Evolutionary conservation across 2,329 filamentous ascomycete species (phyloP), one percentile per base, ranked within the genome.

Genomic region (Ophiostoma triangulosporum): DNA sequence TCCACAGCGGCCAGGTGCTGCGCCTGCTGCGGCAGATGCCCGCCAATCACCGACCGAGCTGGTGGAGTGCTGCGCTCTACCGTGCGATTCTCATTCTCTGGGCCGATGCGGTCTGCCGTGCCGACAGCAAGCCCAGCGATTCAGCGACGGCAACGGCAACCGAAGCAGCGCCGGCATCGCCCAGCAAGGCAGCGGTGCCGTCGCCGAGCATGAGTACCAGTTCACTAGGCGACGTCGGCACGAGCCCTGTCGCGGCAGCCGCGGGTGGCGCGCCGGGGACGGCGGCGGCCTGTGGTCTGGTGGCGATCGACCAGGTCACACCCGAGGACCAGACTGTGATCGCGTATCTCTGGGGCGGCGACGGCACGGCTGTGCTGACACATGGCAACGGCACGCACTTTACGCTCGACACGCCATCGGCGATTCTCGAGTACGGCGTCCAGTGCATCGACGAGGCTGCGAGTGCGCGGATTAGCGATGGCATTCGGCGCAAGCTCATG

Each of bases 31-130:
- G 76, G 6, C 68, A 70, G 14, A 84, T 86, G 75, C 73, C 78
- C 2, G 67, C 69, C 29, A 75, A 79, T 49, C 71, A 76, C 3
- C 75, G 81, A 22, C 83, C 83, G 6, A 76, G 74, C 35, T 88
- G 83, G 83, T 87, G 83, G 83, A 70, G 80, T n/a, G 77, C 74
- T 1, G 83, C 81, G 3, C 69, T 86, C 38, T 86, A 87, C 63
- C 78, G 84, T n/a, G 81, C 75, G 2, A 74, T 74, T 4, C 68
- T 84, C 54, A 74, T 81, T 38, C 68, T 83, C 2, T 84, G 80
- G 81, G 71, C 75, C 2, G 78, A 84, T 59, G 77, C 78, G 59
- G 65, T 83, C 69, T 62, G 56, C 32, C n/a, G n/a, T n/a, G n/a
- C n/a, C n/a, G n/a, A 50, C 9, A 17, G n/a, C n/a, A 20, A 17